Percentiles rank a stretch among this genome's conserved stretches.
phyloP scores from a whole-genome alignment of 2,329 filamentous ascomycete species.

The Neofusicoccum ribis region DNA sequence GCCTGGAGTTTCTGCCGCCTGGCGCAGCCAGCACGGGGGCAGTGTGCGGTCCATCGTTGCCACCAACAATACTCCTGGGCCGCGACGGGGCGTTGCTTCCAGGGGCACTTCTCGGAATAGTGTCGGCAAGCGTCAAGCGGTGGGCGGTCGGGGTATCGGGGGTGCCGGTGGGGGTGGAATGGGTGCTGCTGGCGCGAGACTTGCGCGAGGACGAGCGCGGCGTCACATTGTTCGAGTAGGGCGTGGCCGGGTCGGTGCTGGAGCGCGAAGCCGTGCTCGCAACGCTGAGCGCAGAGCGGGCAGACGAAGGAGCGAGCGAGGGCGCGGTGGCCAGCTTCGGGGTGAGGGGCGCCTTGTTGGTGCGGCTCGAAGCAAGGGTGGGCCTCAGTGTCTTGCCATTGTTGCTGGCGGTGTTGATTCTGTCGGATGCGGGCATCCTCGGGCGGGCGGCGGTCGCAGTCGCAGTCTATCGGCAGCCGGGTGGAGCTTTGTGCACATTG shows the following conservation, averaged over 20 bases:
- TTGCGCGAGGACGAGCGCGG: constrained; percentile 75
- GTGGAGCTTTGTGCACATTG: constrained; percentile 19
- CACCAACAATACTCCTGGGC: constrained; percentile 41
- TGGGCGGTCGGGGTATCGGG: constrained; percentile 43
- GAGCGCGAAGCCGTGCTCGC: constrained; percentile 18
- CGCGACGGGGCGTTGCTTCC: constrained; percentile 23
- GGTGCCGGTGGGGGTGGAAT: constrained; percentile 65
- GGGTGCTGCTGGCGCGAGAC: constrained; percentile 67
- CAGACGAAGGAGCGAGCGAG: constrained; percentile 27
- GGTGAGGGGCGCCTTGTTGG: constrained; percentile 57
- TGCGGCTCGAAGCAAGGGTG: constrained; percentile 63
- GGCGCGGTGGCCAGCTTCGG: constrained; percentile 56
- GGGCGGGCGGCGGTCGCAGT: constrained; percentile 12
- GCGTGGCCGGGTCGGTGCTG: constrained; percentile 47
- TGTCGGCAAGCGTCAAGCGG: constrained; percentile 14
- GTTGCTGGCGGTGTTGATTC: constrained; percentile 45
- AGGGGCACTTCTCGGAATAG: constrained; percentile 15
- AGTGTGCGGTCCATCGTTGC: constrained; percentile 16
- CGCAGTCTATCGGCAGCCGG: constrained; percentile 15
- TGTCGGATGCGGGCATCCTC: constrained; percentile 37
- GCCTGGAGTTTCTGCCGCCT: constrained; percentile 7
- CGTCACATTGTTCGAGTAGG: constrained; percentile 70
- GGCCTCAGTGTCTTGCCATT: constrained; percentile 66
- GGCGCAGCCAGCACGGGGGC: not conserved
- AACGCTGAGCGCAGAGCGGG: constrained; percentile 35